Base-by-base conservation (phyloP, 2,329 filamentous ascomycete genomes). In the Cercospora sp. region DNA sequence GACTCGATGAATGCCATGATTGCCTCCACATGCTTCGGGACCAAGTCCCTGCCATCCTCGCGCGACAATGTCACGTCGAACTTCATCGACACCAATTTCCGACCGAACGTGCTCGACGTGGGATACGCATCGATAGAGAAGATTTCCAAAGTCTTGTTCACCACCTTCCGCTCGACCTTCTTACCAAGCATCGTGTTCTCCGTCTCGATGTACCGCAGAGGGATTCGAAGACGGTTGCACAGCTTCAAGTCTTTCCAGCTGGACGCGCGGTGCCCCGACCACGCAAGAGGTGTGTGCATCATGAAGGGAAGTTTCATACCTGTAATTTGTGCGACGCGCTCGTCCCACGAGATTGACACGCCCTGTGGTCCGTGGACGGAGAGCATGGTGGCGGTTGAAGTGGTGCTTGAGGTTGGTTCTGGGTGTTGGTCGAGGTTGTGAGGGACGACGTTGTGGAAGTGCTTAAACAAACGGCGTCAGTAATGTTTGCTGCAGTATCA, bases 71-170 rank as follows among this genome's bases (percentile, higher is more conserved):
- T n/a, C 10, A 63, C 61, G 5, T 63, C 45, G 45, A 13, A 55
- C 9, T 63, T 24, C 16, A 16, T 43, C 16, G 13, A 49, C 16
- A n/a, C 6, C 45, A n/a, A 26, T 3, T 26, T 13, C 10, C 16
- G 30, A 12, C 43, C 28, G 8, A 63, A 63, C 5, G 61, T 63
- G 4, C 18, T 5, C n/a, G 61, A 63, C 13, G 18, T 21, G 5
- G 45, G 61, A 40, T 63, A 13, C 9, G 32, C 30, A n/a, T 63
- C 61, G 45, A 34, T n/a, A 3, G 61, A 51, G 12, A 63, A 28
- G 5, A 28, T 40, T 28, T 45, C 21, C 13, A 53, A 16, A 26
- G 49, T 63, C n/a, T 63, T 18, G 28, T 63, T 63, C 0, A 10
- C 21, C 21, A 1, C 3, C 37, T n/a, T 43, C 0, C 37, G 37